Evolutionary conservation across 148 eudicot species (phyloP), one percentile per base, ranked within the genome.

Genomic region (Rhododendron ferrugineum): DNA sequence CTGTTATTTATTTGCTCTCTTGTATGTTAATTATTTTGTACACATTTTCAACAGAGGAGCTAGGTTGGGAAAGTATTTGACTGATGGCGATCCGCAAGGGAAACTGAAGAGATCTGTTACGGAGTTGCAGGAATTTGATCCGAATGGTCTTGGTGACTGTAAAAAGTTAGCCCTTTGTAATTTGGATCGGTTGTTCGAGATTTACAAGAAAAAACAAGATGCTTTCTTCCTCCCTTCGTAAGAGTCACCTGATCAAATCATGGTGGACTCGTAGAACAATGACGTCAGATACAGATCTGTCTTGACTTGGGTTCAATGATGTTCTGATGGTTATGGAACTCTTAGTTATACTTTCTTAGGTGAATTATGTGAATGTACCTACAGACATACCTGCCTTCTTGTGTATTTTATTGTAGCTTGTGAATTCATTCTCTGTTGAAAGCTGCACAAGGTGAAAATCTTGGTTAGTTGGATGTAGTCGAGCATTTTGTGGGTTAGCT

Each of bases 51-150:
- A 20, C 90, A 92, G 94, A 78, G 89, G 36, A 40, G 46, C 22
- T 54, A 16, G 2, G 23, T 84, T 91, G 87, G 94, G 88, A 9
- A 75, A 84, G 80, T 91, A 85, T 86, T 87, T 92, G n/a, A 84
- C 81, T 2, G 86, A 74, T 32, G 90, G 89, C 23, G 85, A 89
- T 85, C 62, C 82, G 9, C 74, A 87, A 40, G 80, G 66, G 11
- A 82, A 84, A 79, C 64, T 88, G 80, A 88, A 20, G 52, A 90
- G 74, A 78, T 54, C 92, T 44, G 86, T 87, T 46, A 32, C 66
- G 9, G 89, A 91, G 58, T 78, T 92, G 60, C 80, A 89, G 72
- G 49, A 85, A 83, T 16, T 80, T 47, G 83, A 83, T 74, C 80
- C 78, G 0, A 68, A 82, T 0, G 91, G 84, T 23, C 77, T 89